A percentile compares a stretch with the other conserved stretches of the same genome.
These are phyloP conservation scores for Sistotremastrum suecicum DNA, from an alignment of 768 basidiomycete species.

Conservation along the genomic window DNA sequence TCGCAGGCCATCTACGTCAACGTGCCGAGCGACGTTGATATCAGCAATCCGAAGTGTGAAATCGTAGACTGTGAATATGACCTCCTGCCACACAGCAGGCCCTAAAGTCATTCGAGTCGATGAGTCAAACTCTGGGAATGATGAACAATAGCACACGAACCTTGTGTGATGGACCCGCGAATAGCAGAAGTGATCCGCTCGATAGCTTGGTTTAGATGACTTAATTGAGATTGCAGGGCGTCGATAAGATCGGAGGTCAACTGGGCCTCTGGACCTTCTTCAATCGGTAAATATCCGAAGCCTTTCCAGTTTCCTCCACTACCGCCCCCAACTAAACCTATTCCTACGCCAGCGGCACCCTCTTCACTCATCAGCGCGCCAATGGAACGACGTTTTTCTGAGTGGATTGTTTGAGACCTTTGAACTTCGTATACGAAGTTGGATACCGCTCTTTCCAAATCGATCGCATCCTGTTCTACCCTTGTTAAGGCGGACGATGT, in stretches of 20 bases:
- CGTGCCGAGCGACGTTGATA: slow-evolving; percentile 64
- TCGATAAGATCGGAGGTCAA: slow-evolving; percentile 38
- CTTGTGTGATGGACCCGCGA: slow-evolving; percentile 22
- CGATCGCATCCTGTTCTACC: slow-evolving; percentile 14
- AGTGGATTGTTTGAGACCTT: slow-evolving; percentile 42
- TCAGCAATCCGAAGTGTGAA: slow-evolving; percentile 27
- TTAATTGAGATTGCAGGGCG: slow-evolving; percentile 35
- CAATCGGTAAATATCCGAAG: slow-evolving; percentile 61
- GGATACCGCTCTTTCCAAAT: slow-evolving; percentile 14
- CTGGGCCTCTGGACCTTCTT: slow-evolving; percentile 29
- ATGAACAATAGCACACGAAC: slow-evolving; percentile 41
- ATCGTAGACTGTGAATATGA: too few species aligned
- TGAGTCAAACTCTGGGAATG: slow-evolving; percentile 33
- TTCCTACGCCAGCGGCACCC: slow-evolving; percentile 30
- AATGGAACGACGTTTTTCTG: slow-evolving; percentile 24
- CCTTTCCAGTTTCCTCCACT: slow-evolving; percentile 69
- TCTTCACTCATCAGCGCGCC: slow-evolving; percentile 16
- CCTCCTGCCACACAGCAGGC: too few species aligned
- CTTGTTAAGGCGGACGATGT: slow-evolving; percentile 5
- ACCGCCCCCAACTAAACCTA: slow-evolving; percentile 72
- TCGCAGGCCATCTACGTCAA: slow-evolving; percentile 65
- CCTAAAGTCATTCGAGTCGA: too few species aligned
- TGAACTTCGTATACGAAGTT: slow-evolving; percentile 15
- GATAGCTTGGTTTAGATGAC: slow-evolving; percentile 37
- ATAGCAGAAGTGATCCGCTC: slow-evolving; percentile 16